A percentile compares a stretch with the other conserved stretches of the same genome.
Conservation (phyloP, 140 eudicot species). For the Anethum foeniculum region DNA sequence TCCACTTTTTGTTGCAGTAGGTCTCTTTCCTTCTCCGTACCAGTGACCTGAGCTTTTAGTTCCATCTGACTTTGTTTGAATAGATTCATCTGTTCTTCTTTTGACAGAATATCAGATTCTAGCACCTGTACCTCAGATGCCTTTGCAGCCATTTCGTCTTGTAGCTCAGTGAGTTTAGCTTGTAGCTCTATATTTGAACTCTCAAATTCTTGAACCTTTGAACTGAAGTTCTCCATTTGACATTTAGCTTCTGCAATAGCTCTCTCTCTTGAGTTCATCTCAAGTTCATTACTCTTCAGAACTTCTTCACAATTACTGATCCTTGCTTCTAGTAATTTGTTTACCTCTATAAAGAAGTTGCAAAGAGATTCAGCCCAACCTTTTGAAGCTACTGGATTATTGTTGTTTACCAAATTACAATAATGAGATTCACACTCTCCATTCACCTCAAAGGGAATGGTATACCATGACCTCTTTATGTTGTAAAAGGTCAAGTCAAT, state of each 20-base stretch:
- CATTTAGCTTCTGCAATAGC: conserved; percentile 34
- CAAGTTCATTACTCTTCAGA: conserved; percentile 15
- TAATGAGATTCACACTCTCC: conserved; percentile 7
- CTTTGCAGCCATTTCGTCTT: conserved; percentile 19
- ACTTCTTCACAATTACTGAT: conserved; percentile 22
- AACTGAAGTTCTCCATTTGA: conserved; percentile 33
- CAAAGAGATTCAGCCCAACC: conserved; percentile 13
- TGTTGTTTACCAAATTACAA: conserved; percentile 5
- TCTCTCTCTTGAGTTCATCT: conserved; percentile 24
- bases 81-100: conserved; percentile 18
- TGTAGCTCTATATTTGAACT: conserved; percentile 22
- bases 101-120: conserved; percentile 15
- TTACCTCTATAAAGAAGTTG: conserved; percentile 22
- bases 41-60: conserved; percentile 31
- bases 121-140: conserved; percentile 17
- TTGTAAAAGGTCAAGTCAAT: conserved; percentile 22
- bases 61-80: conserved; percentile 25
- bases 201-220: conserved; percentile 35
- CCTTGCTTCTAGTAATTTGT: conserved; percentile 29
- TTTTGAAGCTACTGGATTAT: conserved; percentile 1
- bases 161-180: conserved; percentile 6
- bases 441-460: conserved; percentile 14
- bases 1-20: conserved; percentile 54
- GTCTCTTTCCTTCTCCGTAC: conserved; percentile 39
- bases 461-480: conserved; percentile 23